Base-by-base conservation (phyloP, 495 filamentous ascomycete species). In the Xylaria telfairii region DNA sequence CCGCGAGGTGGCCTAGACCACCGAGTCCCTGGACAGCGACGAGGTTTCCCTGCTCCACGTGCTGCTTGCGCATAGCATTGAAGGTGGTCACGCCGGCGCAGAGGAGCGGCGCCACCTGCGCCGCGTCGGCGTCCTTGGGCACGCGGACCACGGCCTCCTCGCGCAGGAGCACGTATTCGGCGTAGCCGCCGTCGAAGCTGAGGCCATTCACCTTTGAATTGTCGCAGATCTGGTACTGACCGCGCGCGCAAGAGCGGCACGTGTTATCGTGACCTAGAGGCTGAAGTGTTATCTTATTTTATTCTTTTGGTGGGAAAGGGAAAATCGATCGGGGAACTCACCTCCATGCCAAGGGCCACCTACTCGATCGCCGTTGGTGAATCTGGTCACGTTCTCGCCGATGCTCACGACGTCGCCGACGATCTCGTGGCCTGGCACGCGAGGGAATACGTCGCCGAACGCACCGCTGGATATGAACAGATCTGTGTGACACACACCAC, bases 61-160 rank as follows among this genome's bases (percentile, higher is more conserved):
- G 80, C 83, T 89, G 85, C 54, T 87, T 84, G 28, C 90, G 87
- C 56, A 93, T 89, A 6, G 85, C 84, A 81, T 92, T 92, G 86
- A 92, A 93, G 44, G 90, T 87, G 32, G 90, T 92, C 57, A 92
- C 85, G 60, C 91, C 91, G 2, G 91, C 90, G 79, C 91, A 93
- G 26, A 93, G 86, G 17, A 92, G 84, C 0, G 91, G 90, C 0
- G 90, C 90, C 66, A 84, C 87, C 70, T 88, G 81, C 12, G 85
- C 89, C 0, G 90, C 84, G 72, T 90, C 83, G 39, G 88, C 78
- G 57, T 88, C 80, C 7, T 77, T 70, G 6, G 90, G 90, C 56
- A 93, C 83, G n/a, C 81, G 82, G 0, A 91, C 90, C 0, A 79
- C 89, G 28, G 91, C 88, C 75, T 93, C 90, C n/a, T 80, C 78